These are phyloP conservation scores for Aspergillus texensis DNA, from an alignment of 2,329 filamentous ascomycete genomes.

Conservation along the genomic window DNA sequence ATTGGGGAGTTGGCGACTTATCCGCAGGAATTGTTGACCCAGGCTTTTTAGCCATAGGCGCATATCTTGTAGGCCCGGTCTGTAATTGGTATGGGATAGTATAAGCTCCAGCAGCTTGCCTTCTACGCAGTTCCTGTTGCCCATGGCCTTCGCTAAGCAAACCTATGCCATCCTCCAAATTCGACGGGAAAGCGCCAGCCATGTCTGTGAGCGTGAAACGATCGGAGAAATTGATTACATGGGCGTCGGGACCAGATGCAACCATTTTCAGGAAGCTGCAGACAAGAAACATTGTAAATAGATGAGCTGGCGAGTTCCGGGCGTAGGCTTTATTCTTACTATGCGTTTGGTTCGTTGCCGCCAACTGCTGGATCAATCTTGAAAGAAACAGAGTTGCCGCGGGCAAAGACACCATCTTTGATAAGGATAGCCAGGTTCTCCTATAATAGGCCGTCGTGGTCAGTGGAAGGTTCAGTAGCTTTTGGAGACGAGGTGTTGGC, in stretches of 20 bases:
- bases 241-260: slow-evolving; percentile 56
- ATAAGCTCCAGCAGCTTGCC: slow-evolving; percentile 32
- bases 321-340: slow-evolving; percentile 45
- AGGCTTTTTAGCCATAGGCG: slow-evolving; percentile 63
- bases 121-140: slow-evolving; percentile 32
- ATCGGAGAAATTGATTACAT: slow-evolving; percentile 61
- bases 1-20: slow-evolving; percentile 49
- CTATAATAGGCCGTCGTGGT: slow-evolving; percentile 28
- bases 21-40: slow-evolving; percentile 61
- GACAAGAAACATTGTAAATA: neutral
- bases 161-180: slow-evolving; percentile 38
- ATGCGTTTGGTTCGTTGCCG: slow-evolving; percentile 56
- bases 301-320: neutral
- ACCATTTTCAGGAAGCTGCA: slow-evolving; percentile 62
- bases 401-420: slow-evolving; percentile 37
- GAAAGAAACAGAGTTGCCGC: slow-evolving; percentile 49
- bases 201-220: slow-evolving; percentile 68
- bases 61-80: slow-evolving; percentile 59
- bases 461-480: neutral
- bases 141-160: slow-evolving; percentile 22
- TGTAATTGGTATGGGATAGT: slow-evolving; percentile 59
- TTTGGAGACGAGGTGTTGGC: neutral
- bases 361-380: slow-evolving; percentile 48
- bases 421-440: slow-evolving; percentile 47
- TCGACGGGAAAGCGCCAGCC: slow-evolving; percentile 60